Conservation (phyloP, 257 asterid species). For the Thymus mandschuricus region DNA sequence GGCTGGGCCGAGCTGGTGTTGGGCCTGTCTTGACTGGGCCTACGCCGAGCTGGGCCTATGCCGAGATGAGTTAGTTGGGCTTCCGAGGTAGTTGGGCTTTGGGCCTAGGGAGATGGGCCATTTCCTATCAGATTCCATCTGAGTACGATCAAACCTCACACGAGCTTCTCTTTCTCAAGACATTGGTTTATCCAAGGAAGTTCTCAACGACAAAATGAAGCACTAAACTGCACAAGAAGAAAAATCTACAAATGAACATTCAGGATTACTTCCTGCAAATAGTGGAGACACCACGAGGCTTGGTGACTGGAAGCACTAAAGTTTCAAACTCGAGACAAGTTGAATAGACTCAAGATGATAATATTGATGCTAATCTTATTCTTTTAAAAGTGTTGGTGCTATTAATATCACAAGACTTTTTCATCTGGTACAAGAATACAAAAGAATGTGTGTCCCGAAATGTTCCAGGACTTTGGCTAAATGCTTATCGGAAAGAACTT, state of each 20-base stretch:
- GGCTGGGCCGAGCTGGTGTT: too few relatives aligned
- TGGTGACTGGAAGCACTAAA: not conserved
- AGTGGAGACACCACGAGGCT: slow-evolving; percentile 1
- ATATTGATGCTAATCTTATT: not conserved
- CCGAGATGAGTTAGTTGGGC: too few relatives aligned
- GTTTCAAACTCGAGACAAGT: not conserved
- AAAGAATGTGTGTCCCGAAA: not conserved
- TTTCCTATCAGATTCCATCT: too few relatives aligned
- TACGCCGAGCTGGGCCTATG: too few relatives aligned
- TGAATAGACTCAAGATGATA: not conserved
- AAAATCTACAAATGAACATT: slow-evolving; percentile 96
- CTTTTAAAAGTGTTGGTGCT: not conserved
- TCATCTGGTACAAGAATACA: not conserved
- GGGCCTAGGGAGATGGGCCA: too few relatives aligned
- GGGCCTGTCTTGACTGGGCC: too few relatives aligned
- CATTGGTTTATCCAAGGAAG: slow-evolving; percentile 71
- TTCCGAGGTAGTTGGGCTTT: too few relatives aligned
- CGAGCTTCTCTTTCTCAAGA: slow-evolving; percentile 6
- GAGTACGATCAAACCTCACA: not conserved
- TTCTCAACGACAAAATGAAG: slow-evolving; percentile 97
- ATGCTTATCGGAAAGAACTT: not conserved
- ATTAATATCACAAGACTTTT: slow-evolving; percentile 5
- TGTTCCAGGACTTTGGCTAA: not conserved
- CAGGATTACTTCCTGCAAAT: slow-evolving; percentile 91
- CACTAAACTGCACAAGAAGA: slow-evolving; percentile 84